Percentiles rank a stretch among this genome's conserved stretches.
These are phyloP conservation scores for Canavalia ensiformis DNA, from an alignment of 306 rosid genomes.

Conservation along the genomic window DNA sequence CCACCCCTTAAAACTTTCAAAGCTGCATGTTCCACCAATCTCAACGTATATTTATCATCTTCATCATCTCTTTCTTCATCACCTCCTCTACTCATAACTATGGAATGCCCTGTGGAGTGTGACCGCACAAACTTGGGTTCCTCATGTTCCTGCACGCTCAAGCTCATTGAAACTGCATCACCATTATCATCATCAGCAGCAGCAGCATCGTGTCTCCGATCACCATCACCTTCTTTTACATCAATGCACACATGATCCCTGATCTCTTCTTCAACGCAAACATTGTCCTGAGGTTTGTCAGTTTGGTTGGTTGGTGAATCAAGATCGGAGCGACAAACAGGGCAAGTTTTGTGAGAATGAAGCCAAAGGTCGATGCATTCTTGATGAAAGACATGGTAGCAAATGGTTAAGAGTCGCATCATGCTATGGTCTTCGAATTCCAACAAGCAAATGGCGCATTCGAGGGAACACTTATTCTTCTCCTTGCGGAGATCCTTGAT, in stretches of 20 bases:
- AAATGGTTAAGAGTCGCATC: slow-evolving; percentile 58
- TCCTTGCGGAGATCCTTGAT: slow-evolving; percentile 64
- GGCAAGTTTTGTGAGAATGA: slow-evolving; percentile 67
- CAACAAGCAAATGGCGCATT: slow-evolving; percentile 75
- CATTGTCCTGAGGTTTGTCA: slow-evolving; percentile 29
- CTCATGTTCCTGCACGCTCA: background rate
- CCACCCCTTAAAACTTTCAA: slow-evolving; percentile 53
- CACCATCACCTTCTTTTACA: slow-evolving; percentile 45
- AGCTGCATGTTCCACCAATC: slow-evolving; percentile 54
- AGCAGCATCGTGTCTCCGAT: background rate
- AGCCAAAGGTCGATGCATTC: slow-evolving; percentile 86
- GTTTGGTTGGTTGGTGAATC: background rate
- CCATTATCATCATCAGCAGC: background rate
- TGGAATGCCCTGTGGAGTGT: slow-evolving; percentile 80
- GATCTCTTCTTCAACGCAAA: background rate
- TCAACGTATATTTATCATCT: slow-evolving; percentile 59
- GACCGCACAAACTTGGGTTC: slow-evolving; percentile 53
- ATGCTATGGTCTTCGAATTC: slow-evolving; percentile 71
- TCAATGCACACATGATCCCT: slow-evolving; percentile 50
- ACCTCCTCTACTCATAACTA: slow-evolving; percentile 48
- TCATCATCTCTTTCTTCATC: slow-evolving; percentile 1
- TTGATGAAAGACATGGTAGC: slow-evolving; percentile 76
- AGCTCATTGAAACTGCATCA: background rate
- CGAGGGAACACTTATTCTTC: slow-evolving; percentile 48
- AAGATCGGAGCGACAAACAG: slow-evolving; percentile 74